Conservation (phyloP, 169 alveolate genomes). For the Plasmodium relictum region DNA sequence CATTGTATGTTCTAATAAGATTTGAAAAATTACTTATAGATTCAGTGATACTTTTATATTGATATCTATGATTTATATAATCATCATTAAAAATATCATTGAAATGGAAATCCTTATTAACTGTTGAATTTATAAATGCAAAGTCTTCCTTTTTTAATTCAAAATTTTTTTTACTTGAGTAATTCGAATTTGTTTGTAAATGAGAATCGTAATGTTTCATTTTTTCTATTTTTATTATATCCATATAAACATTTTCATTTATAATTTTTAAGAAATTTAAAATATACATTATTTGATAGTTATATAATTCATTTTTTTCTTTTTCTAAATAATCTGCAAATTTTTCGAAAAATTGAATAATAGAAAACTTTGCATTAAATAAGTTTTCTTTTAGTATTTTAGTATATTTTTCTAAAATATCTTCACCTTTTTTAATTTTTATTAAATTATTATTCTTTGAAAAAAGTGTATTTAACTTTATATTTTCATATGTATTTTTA, state of each 20-base stretch:
- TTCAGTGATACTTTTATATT: slow-evolving; percentile 31
- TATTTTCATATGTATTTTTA: not conserved
- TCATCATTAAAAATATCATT: slow-evolving; percentile 6
- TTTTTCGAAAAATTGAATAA: slow-evolving; percentile 24
- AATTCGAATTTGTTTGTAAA: not conserved
- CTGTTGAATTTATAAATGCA: slow-evolving; percentile 6
- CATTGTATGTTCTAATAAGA: slow-evolving; percentile 3
- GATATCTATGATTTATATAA: slow-evolving; percentile 26
- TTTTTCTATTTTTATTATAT: slow-evolving; percentile 22
- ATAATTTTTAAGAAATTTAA: slow-evolving; percentile 33
- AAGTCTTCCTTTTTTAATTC: slow-evolving; percentile 42
- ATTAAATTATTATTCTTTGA: slow-evolving; percentile 18
- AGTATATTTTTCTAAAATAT: slow-evolving; percentile 29
- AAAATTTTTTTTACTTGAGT: not conserved
- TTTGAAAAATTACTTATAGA: not conserved
- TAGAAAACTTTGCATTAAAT: slow-evolving; percentile 1
- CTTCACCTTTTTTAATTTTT: slow-evolving; percentile 4
- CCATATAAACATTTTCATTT: slow-evolving; percentile 19
- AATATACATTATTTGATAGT: slow-evolving; percentile 17
- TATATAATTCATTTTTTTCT: not conserved
- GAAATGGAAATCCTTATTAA: not conserved
- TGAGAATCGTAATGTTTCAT: not conserved
- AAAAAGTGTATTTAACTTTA: slow-evolving; percentile 15
- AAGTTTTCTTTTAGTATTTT: slow-evolving; percentile 16
- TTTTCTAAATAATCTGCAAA: slow-evolving; percentile 1